These are phyloP conservation scores for Udeniomyces megalosporus DNA, from an alignment of 768 basidiomycete genomes.

Conservation along the genomic window DNA sequence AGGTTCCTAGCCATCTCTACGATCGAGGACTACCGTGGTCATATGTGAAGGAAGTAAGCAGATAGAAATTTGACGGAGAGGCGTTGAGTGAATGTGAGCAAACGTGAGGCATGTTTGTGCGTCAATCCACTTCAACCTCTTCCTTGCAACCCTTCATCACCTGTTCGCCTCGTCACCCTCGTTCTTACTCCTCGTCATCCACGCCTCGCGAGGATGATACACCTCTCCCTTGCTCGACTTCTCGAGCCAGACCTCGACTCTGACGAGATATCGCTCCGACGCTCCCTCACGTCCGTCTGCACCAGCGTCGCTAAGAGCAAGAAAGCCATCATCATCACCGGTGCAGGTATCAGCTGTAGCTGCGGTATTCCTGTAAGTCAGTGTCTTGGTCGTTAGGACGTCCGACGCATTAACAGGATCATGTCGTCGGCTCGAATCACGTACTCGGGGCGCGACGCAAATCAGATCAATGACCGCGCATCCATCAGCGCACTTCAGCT, in stretches of 20 bases:
- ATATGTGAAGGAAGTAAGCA: too few relatives aligned
- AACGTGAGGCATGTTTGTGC: too few relatives aligned
- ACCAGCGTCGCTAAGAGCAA: conserved; percentile 65
- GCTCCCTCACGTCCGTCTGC: conserved; percentile 50
- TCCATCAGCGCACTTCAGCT: too few relatives aligned
- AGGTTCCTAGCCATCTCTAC: too few relatives aligned
- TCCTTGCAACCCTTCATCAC: neutral
- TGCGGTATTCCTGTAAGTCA: conserved; percentile 80
- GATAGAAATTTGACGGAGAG: too few relatives aligned
- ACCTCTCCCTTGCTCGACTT: conserved; percentile 23
- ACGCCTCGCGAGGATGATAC: conserved; percentile 15
- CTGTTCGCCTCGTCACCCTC: neutral
- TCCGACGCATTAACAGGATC: too few relatives aligned
- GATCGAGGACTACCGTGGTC: too few relatives aligned
- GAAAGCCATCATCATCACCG: conserved; percentile 76
- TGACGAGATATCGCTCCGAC: conserved; percentile 21
- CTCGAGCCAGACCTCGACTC: conserved; percentile 17
- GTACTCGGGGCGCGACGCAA: too few relatives aligned
- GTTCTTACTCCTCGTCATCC: neutral
- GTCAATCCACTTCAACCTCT: too few relatives aligned
- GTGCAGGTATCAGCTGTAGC: conserved; percentile 91
- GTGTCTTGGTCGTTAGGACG: neutral
- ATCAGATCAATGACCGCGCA: too few relatives aligned
- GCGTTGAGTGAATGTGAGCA: too few relatives aligned
- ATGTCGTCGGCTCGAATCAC: too few relatives aligned